Base-by-base conservation (phyloP, 768 basidiomycete genomes). In the Leccinellum luteum region DNA sequence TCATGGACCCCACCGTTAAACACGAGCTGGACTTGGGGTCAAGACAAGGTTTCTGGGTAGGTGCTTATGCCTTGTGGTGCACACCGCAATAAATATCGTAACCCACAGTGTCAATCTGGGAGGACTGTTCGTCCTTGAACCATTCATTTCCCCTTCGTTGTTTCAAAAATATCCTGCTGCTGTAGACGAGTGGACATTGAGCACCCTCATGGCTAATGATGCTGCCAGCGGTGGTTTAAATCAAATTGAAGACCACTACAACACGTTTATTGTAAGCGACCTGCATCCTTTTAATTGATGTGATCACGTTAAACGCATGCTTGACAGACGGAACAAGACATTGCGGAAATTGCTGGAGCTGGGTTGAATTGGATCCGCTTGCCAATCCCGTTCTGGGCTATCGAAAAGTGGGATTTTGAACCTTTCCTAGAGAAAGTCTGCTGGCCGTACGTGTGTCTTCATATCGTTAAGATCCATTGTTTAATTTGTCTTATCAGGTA, bases 311-410 rank as follows among this genome's bases (percentile, higher is more conserved):
- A 8, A 28, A 45, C 25, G 57, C 32, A 35, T 56, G 47, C 34
- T 51, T 45, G 38, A 27, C 70, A 94, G 90, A 94, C 90, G 54
- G 92, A 94, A 69, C 76, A 90, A 74, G 94, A 96, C 74, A 85
- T 95, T 59, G 93, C 93, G 35, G 77, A 86, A 68, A 95, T 97
- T 58, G 92, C 94, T 47, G 89, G 84, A 41, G 92, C 91, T 28
- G 94, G 93, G 4, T 74, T 94, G 50, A 94, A 92, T 74, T 94
- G 87, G 80, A 73, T 95, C 48, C 82, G 92, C 3, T 73, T 94
- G 45, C 90, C 92, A 1, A 80, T 94, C 44, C 84, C 88, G 3
- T 94, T 84, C 74, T 96, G 93, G 93, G 89, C 89, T 7, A 85
- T 94, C 63, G 88, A 91, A 61, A 85, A 82, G 13, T 85, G 84